Base-by-base conservation (phyloP, 108 stramenopile genomes). In the Discostella pseudostelligera region DNA sequence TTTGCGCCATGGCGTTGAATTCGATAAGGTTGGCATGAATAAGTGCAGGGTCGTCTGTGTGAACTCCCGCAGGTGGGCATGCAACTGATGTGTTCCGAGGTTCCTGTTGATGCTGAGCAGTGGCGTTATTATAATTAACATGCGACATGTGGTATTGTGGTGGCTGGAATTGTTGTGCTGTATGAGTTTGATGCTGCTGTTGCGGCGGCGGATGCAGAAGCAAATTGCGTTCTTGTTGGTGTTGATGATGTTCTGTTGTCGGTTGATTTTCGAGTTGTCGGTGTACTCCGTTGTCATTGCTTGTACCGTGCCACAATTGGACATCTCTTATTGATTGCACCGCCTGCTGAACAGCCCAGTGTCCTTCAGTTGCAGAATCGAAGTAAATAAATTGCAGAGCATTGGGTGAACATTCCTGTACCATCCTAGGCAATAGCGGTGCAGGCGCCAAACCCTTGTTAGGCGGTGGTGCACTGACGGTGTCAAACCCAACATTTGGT, bases 341-440 rank as follows among this genome's bases (percentile, higher is more conserved):
- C n/a, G 89, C 87, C 20, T 88, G 81, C 48, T 85, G 79, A 8
- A 90, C 70, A 4, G 74, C 61, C 67, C 62, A 68, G 29, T 68
- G 65, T 5, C 67, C 67, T 47, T 63, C 28, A 21, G 46, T 54
- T 8, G 39, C 59, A 11, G 51, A 59, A 45, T 75, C 44, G 2
- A 75, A 43, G 13, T 42, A 58, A 7, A 68, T 36, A 46, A 62
- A 61, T 40, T 67, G 67, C 21, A 62, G 61, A 8, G 66, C 29
- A 28, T 55, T 53, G 37, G 66, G 74, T 1, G 47, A 21, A 24
- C 37, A 26, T 25, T 51, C 63, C 36, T 48, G 57, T 13, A 75
- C 66, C 16, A 60, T 56, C n/a, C 44, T 63, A 8, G 74, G 61
- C 17, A 75, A 68, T 14, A 58, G 12, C 14, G 74, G 74, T 11